These are phyloP conservation scores for Mycena kentingensis DNA, from an alignment of 768 basidiomycete genomes.

Conservation along the genomic window DNA sequence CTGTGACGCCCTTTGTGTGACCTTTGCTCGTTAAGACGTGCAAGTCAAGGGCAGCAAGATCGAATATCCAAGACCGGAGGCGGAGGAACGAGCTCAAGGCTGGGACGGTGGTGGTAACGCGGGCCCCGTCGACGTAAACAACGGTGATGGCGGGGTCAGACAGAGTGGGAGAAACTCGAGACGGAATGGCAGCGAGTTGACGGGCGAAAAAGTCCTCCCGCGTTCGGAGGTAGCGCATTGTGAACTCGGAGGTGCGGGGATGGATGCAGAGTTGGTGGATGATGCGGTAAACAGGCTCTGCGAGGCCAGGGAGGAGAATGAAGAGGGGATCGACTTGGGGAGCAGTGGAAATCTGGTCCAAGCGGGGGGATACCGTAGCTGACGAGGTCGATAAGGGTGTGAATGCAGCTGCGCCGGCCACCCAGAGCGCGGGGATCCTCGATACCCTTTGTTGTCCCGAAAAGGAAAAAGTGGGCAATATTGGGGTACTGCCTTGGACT, in stretches of 20 bases:
- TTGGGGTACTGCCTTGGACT: constrained; percentile 69
- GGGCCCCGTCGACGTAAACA: constrained; percentile 69
- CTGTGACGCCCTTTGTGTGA: constrained; percentile 69
- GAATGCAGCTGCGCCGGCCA: constrained; percentile 69
- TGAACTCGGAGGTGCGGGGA: constrained; percentile 75
- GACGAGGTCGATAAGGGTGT: constrained; percentile 78
- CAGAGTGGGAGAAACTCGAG: constrained; percentile 53
- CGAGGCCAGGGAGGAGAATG: constrained; percentile 67
- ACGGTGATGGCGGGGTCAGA: constrained; percentile 60
- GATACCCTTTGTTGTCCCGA: constrained; percentile 67
- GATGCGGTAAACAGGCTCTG: constrained; percentile 83
- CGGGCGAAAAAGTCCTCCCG: constrained; percentile 87
- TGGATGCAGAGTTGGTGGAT: constrained; percentile 89
- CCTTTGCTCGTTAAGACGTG: constrained; percentile 82
- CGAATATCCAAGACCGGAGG: constrained; percentile 81
- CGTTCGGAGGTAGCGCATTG: constrained; percentile 83
- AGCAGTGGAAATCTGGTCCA: constrained; percentile 40
- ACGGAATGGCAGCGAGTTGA: constrained; percentile 78
- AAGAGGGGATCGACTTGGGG: constrained; percentile 56
- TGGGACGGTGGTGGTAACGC: constrained; percentile 66
- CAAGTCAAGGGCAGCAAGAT: constrained; percentile 84
- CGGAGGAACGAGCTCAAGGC: constrained; percentile 77
- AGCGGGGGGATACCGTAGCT: constrained; percentile 69
- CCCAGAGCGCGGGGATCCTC: constrained; percentile 80
- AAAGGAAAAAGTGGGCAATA: constrained; percentile 83